Evolutionary conservation across 1,284 basidiomycete genomes (phyloP).

Genomic region (Stereum hirsutum): DNA sequence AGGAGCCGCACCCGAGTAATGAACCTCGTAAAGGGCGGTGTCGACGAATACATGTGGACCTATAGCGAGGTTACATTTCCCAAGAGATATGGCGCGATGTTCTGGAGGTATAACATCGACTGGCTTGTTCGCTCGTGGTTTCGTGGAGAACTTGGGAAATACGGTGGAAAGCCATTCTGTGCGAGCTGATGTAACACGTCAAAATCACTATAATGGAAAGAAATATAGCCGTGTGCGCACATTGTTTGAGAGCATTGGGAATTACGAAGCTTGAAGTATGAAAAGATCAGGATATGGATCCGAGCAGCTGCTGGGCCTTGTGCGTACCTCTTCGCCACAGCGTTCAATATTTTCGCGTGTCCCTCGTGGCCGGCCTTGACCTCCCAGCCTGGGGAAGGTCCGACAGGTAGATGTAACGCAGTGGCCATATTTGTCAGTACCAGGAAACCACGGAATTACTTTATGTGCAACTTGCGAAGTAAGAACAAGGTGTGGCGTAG

Average conservation of each 20-base stretch:
- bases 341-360: conserved; percentile 26
- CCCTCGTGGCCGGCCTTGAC: conserved; percentile 23
- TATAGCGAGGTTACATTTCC: conserved; percentile 57
- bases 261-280: conserved; percentile 37
- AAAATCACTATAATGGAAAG: background rate
- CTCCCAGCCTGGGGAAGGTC: conserved; percentile 50
- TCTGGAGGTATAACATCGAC: conserved; percentile 43
- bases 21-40: conserved; percentile 60
- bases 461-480: no score
- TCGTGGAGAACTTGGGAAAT: conserved; percentile 66
- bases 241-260: conserved; percentile 58
- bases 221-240: conserved; percentile 28
- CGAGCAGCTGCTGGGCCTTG: background rate
- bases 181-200: conserved; percentile 36
- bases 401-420: conserved; percentile 40
- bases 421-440: no score
- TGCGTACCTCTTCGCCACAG: conserved; percentile 47
- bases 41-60: conserved; percentile 63
- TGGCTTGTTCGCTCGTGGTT: conserved; percentile 39
- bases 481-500: no score
- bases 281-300: background rate
- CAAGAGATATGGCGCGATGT: conserved; percentile 53
- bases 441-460: no score
- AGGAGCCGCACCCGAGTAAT: conserved; percentile 29
- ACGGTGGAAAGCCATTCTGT: conserved; percentile 56